These are phyloP conservation scores for Fomitopsis schrenkii DNA, from an alignment of 1,284 basidiomycete genomes.

Conservation along the genomic window DNA sequence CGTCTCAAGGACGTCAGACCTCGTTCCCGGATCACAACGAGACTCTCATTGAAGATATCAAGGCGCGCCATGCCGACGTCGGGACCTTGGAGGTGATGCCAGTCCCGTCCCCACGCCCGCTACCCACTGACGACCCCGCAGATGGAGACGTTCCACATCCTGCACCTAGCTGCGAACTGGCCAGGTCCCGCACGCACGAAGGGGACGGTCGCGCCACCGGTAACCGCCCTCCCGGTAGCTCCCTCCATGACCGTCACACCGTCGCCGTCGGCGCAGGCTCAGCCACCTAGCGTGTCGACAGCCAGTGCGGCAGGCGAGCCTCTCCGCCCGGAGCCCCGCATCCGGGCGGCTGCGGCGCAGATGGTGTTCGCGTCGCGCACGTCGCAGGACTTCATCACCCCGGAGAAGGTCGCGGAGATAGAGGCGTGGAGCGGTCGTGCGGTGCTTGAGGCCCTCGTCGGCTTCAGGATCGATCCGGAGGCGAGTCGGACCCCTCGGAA, in stretches of 20 bases:
- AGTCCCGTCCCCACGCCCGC: neutral
- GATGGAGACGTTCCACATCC: slow-evolving; percentile 83
- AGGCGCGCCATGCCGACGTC: slow-evolving; percentile 43
- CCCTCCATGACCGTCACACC: slow-evolving; percentile 26
- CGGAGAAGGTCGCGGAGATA: slow-evolving; percentile 57
- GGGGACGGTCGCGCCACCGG: slow-evolving; percentile 30
- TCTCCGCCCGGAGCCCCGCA: slow-evolving; percentile 35
- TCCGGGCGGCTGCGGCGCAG: slow-evolving; percentile 74
- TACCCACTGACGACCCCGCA: slow-evolving; percentile 25
- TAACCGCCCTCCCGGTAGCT: slow-evolving; percentile 41
- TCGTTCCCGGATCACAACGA: slow-evolving; percentile 77
- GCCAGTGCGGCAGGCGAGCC: slow-evolving; percentile 17
- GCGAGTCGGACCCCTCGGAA: slow-evolving; percentile 33
- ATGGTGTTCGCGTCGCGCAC: slow-evolving; percentile 82
- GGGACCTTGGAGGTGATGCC: slow-evolving; percentile 61
- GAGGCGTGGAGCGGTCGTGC: slow-evolving; percentile 63
- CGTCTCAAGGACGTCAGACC: slow-evolving; percentile 78
- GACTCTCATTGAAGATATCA: slow-evolving; percentile 57
- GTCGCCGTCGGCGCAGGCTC: slow-evolving; percentile 25
- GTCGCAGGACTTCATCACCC: slow-evolving; percentile 76
- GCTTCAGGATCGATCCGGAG: slow-evolving; percentile 33
- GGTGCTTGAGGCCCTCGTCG: slow-evolving; percentile 44
- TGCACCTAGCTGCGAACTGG: slow-evolving; percentile 68
- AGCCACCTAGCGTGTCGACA: slow-evolving; percentile 24
- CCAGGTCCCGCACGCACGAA: slow-evolving; percentile 10